Conservation (phyloP, 805 yeast genomes). For the Saccharomycopsis capsularis region DNA sequence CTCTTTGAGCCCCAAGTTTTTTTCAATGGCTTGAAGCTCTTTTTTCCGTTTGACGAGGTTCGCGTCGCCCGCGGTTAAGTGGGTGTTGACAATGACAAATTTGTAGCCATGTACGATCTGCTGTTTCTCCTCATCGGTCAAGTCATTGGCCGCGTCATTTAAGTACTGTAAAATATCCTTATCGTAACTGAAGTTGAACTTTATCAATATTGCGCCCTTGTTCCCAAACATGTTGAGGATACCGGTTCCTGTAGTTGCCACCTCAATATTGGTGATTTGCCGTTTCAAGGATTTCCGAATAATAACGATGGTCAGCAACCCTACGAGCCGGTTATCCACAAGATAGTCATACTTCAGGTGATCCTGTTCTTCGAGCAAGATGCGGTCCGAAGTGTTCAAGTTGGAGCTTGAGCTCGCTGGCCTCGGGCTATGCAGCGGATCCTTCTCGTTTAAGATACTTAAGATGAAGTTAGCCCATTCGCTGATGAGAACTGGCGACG, state of each 20-base stretch:
- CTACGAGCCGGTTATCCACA: constrained; percentile 43
- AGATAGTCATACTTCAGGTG: constrained; percentile 30
- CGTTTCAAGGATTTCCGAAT: constrained; percentile 28
- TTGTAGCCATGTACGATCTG: constrained; percentile 30
- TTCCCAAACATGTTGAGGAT: constrained; percentile 52
- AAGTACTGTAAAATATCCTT: constrained; percentile 22
- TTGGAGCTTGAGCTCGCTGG: constrained; percentile 2
- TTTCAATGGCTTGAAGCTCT: constrained; percentile 37
- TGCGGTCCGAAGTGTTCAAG: constrained; percentile 11
- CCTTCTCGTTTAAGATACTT: constrained; percentile 21
- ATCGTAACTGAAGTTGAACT: constrained; percentile 36
- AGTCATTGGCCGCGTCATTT: constrained; percentile 10
- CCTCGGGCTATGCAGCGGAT: no score
- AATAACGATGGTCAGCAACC: constrained; percentile 43
- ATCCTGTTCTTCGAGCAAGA: constrained; percentile 10
- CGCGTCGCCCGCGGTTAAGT: constrained; percentile 46
- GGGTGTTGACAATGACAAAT: constrained; percentile 42
- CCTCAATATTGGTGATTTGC: constrained; percentile 35
- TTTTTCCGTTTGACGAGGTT: constrained; percentile 35
- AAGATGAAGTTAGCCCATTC: constrained; percentile 31
- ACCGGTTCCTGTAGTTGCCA: constrained; percentile 49
- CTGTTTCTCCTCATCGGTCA: constrained; percentile 20
- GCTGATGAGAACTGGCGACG: constrained; percentile 29
- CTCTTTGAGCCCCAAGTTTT: constrained; percentile 26
- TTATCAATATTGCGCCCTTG: constrained; percentile 49